Evolutionary conservation across 2,329 filamentous ascomycete species (phyloP), one percentile per base, ranked within the genome.

Genomic region (Colletotrichum truncatum): DNA sequence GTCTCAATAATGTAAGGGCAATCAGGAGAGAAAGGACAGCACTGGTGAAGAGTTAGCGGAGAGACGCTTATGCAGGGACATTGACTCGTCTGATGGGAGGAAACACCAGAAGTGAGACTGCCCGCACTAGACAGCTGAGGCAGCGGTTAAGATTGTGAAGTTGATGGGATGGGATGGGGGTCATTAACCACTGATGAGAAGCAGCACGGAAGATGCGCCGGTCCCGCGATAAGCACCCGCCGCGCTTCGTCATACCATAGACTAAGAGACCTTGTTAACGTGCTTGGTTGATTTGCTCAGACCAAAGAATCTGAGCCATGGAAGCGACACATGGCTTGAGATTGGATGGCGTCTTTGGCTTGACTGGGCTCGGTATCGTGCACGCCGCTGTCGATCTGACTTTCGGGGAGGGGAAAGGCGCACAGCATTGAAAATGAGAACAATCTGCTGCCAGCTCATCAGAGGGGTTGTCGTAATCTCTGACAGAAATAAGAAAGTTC

Each of bases 401-500:
- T 30, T 39, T 52, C 25, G 38, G 16, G 56, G 14, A 30, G n/a
- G 4, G 9, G n/a, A 18, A 32, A 49, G 43, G 23, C 36, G 51
- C 28, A 26, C 54, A 36, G 39, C 11, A 23, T 14, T 28, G 30
- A 36, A 34, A 4, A 48, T 32, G 26, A 26, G 43, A 36, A n/a
- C 16, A 46, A 26, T 4, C 34, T 16, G 56, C 21, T 36, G 21
- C 28, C 3, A 4, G 25, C n/a, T 16, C 45, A 12, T 39, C 12
- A 7, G 18, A 48, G 43, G 30, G 55, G 61, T 38, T 21, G 9
- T 54, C 39, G 56, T 18, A 61, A 54, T 46, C 38, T 38, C 41
- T 38, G 58, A 51, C 49, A 62, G 23, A 43, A 65, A 66, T 16
- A 56, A 66, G 43, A 45, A 66, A 66, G 43, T 30, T 53, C 2